Base-by-base conservation (phyloP, 1,284 basidiomycete species). In the Ustilago trichophora region DNA sequence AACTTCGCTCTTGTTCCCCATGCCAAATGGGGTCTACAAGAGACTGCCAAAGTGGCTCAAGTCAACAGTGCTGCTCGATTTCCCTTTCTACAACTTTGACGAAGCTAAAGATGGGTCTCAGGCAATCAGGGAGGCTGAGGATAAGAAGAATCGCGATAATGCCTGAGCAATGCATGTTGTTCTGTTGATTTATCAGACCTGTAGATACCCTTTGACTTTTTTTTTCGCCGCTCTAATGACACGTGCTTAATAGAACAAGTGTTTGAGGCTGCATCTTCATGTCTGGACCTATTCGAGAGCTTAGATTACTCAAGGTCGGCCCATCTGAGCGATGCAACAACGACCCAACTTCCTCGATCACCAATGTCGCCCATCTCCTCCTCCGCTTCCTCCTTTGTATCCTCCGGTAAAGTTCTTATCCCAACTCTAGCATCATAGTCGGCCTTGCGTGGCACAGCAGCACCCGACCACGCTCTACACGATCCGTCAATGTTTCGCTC, bases 1-100 rank as follows among this genome's bases (percentile, higher is more conserved):
- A 40, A 91, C 89, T 5, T 88, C 87, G 9, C 85, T 90, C 41
- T 78, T 91, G 38, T 81, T 90, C 35, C 89, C 89, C 0, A 69
- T 91, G 21, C 89, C 89, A 0, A 87, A 87, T 0, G 53, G 76
- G 0, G 6, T 90, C 5, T 91, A 91, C 76, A 80, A 80, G 24
- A 85, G 80, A 2, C 72, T 91, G 6, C 89, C 90, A 0, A 64
- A 56, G 12, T 82, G 83, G 54, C 25, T 90, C 54, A 90, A 90
- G 83, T 81, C 81, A 52, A 87, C 85, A 4, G 15, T 90, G 6
- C 74, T 91, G 47, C 72, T 90, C 29, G 89, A 91, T 67, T 71
- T 73, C 22, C 74, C 74, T 7, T 59, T 76, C 25, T 77, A 74
- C 65, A 67, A 72, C 40, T 77, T 77, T 40, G 72, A 77, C 49